Conservation (phyloP, 139 green algal genomes). For the Closterium sp. region DNA sequence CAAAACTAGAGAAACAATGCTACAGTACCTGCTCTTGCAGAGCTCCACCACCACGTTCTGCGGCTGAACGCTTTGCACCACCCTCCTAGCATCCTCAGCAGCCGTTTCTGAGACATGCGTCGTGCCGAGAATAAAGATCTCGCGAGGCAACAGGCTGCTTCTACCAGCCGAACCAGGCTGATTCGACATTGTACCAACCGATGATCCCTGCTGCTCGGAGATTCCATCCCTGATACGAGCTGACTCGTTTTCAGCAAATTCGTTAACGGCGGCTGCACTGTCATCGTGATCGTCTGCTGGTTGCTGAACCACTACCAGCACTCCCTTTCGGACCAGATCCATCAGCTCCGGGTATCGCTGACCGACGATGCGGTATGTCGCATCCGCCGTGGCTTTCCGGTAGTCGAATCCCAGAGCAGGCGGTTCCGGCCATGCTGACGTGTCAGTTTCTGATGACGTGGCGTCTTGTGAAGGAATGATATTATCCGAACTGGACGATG, state of each 20-base stretch:
- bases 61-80: constrained; percentile 20
- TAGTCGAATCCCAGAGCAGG: constrained; percentile 10
- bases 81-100: constrained; percentile 8
- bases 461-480: not conserved
- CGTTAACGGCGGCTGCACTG: constrained; percentile 16
- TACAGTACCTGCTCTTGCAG: constrained; percentile 36
- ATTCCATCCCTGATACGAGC: too few relatives aligned
- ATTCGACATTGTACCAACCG: too few relatives aligned
- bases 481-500: not conserved
- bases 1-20: not conserved
- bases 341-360: constrained; percentile 28
- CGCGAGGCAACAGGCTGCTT: not conserved
- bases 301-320: constrained; percentile 21
- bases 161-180: not conserved
- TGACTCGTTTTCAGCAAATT: not conserved
- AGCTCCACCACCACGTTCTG: constrained; percentile 53
- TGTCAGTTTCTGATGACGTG: not conserved
- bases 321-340: constrained; percentile 37
- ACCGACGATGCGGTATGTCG: constrained; percentile 11
- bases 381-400: not conserved
- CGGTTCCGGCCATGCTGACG: not conserved
- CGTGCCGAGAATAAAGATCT: constrained; percentile 38
- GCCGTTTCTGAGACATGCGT: not conserved
- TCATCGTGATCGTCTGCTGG: constrained; percentile 18
- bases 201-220: too few relatives aligned